Evolutionary conservation across 257 asterid genomes (phyloP).

Genomic region (Gentiana macrophylla): DNA sequence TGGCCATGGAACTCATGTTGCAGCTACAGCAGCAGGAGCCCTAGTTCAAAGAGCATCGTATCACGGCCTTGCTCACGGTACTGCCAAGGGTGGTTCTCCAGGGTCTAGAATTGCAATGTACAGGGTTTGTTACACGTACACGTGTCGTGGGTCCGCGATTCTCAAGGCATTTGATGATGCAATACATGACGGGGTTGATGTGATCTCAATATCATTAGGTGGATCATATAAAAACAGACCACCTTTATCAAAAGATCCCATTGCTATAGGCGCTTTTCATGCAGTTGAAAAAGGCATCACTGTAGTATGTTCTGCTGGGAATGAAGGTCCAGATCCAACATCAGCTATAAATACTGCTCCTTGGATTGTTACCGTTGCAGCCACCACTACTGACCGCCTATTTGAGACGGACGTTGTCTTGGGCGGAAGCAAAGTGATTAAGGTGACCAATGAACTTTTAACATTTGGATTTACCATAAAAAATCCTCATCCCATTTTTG

Average conservation of each 20-base stretch:
- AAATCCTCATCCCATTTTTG: no score
- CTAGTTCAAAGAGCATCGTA: constrained; percentile 46
- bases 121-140: constrained; percentile 34
- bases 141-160: constrained; percentile 47
- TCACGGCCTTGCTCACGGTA: constrained; percentile 56
- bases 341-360: constrained; percentile 54
- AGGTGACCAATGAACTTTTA: constrained; percentile 23
- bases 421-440: constrained; percentile 37
- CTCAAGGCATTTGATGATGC: constrained; percentile 63
- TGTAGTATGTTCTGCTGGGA: constrained; percentile 64
- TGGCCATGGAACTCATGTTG: constrained; percentile 72
- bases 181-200: constrained; percentile 50
- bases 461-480: no score
- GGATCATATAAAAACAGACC: constrained; percentile 16
- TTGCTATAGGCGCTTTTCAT: constrained; percentile 69
- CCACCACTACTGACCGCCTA: constrained; percentile 63
- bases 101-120: constrained; percentile 60
- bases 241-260: constrained; percentile 33
- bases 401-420: constrained; percentile 38
- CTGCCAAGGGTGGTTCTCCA: constrained; percentile 53
- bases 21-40: constrained; percentile 63
- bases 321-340: constrained; percentile 31
- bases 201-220: constrained; percentile 55
- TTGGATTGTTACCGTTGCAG: constrained; percentile 76
- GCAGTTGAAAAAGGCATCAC: constrained; percentile 53